Evolutionary conservation across 768 basidiomycete species (phyloP), one percentile per base, ranked within the genome.

Genomic region (Collybia sp.): DNA sequence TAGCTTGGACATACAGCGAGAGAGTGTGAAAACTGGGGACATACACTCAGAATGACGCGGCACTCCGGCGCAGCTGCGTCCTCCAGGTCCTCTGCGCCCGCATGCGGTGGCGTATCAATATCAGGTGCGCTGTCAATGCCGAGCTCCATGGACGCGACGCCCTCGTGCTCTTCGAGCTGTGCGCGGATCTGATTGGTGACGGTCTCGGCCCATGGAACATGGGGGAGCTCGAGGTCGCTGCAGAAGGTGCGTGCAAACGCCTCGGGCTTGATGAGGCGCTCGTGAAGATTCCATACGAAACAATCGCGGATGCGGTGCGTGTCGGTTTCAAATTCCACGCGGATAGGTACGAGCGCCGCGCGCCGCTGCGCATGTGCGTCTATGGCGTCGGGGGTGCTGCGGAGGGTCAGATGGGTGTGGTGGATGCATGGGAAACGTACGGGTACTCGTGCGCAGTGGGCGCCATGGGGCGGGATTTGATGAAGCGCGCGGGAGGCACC

Each of bases 201-300:
- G 1, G 83, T 85, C 44, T 89, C 85, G 5, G 70, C 83, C 79
- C 89, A 90, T 1, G 77, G 75, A 1, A 65, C 57, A 13, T 61
- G 43, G 1, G 90, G 79, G 5, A 99, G 73, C 48, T 92, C 89
- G 38, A 97, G 75, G 66, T 99, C 96, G 30, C 77, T 70, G 62
- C 93, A 95, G 63, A 98, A 94, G 20, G 83, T 84, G 43, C 68
- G 74, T 3, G 95, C 93, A 53, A 99, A 99, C 1, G 71, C 70
- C 46, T 89, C 84, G 0, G 95, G 93, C 18, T 82, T 85, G 55
- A 95, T 83, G 50, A 90, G 67, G n/a, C 72, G 69, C 67, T 98
- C 95, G 60, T 91, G 82, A 39, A 93, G 65, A 57, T 98, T 96
- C 96, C 96, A 99, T 10, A 91, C 79, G 63, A 99, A 98, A 58